A percentile compares a stretch with the other conserved stretches of the same genome.
Evolutionary conservation across 352 stramenopile species (phyloP).

Genomic region (Pythium periplocum): DNA sequence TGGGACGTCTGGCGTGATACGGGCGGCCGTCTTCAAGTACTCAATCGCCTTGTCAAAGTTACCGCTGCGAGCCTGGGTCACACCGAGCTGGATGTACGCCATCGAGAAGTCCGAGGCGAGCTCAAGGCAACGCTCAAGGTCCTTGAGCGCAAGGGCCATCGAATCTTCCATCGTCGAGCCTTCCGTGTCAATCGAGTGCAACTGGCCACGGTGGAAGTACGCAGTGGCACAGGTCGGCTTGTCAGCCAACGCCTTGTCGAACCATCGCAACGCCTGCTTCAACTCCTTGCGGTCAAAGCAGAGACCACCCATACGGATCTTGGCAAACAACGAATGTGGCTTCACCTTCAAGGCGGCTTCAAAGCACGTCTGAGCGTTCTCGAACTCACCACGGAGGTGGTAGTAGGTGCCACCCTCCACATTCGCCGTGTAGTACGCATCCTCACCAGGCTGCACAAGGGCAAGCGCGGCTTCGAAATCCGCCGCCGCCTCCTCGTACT

Average conservation of each 20-base stretch:
- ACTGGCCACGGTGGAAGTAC: conserved; percentile 80
- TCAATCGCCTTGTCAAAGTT: conserved; percentile 71
- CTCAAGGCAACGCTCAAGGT: conserved; percentile 69
- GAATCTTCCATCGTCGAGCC: conserved; percentile 45
- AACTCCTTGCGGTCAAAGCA: conserved; percentile 83
- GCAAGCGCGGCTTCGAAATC: conserved; percentile 52
- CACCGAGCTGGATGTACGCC: conserved; percentile 79
- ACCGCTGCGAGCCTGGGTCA: conserved; percentile 63
- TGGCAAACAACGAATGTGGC: conserved; percentile 70
- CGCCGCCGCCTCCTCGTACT: conserved; percentile 58
- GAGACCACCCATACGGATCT: conserved; percentile 77
- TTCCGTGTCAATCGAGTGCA: conserved; percentile 73
- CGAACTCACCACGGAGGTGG: conserved; percentile 73
- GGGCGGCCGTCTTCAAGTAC: conserved; percentile 53
- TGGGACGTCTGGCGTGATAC: conserved; percentile 65
- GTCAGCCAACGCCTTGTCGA: conserved; percentile 62
- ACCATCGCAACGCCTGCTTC: conserved; percentile 65
- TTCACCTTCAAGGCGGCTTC: conserved; percentile 55
- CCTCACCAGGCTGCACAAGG: conserved; percentile 41
- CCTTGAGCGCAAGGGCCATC: conserved; percentile 46
- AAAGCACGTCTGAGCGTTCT: conserved; percentile 57
- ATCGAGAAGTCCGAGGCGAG: conserved; percentile 72
- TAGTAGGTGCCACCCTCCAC: conserved; percentile 75
- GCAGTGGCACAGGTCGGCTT: conserved; percentile 66
- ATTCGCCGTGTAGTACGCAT: conserved; percentile 68